Conservation (phyloP, 345 rosid genomes). For the Gossypium turneri region DNA sequence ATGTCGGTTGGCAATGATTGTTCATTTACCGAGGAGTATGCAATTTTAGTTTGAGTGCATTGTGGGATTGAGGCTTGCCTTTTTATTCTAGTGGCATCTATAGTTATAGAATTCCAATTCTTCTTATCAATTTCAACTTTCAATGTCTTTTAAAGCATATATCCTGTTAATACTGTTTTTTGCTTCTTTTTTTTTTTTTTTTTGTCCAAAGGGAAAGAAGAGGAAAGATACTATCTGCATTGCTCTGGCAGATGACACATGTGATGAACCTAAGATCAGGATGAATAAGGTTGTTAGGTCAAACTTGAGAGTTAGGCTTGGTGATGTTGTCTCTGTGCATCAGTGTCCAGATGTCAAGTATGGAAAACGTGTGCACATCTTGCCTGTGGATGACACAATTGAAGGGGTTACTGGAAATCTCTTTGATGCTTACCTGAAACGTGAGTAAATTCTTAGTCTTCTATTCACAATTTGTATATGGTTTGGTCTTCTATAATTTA, state of each 20-base stretch:
- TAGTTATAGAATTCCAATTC: not conserved
- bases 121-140: not conserved
- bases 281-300: slow-evolving; percentile 88
- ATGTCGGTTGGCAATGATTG: not conserved
- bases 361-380: slow-evolving; percentile 89
- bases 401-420: slow-evolving; percentile 93
- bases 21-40: not conserved
- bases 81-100: not conserved
- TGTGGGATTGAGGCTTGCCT: not conserved
- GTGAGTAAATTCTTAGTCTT: slow-evolving; percentile 39
- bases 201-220: slow-evolving; percentile 60
- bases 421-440: slow-evolving; percentile 82
- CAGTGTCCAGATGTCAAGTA: slow-evolving; percentile 90
- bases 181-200: not conserved
- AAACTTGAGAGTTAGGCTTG: slow-evolving; percentile 84
- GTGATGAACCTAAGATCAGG: slow-evolving; percentile 80
- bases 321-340: slow-evolving; percentile 84
- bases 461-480: not conserved
- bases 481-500: not conserved
- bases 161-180: not conserved
- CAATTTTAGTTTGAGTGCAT: not conserved
- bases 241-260: slow-evolving; percentile 77
- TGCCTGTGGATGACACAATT: slow-evolving; percentile 82
- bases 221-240: slow-evolving; percentile 79
- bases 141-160: not conserved